Conservation (phyloP, 768 basidiomycete species). For the Russula sp. region DNA sequence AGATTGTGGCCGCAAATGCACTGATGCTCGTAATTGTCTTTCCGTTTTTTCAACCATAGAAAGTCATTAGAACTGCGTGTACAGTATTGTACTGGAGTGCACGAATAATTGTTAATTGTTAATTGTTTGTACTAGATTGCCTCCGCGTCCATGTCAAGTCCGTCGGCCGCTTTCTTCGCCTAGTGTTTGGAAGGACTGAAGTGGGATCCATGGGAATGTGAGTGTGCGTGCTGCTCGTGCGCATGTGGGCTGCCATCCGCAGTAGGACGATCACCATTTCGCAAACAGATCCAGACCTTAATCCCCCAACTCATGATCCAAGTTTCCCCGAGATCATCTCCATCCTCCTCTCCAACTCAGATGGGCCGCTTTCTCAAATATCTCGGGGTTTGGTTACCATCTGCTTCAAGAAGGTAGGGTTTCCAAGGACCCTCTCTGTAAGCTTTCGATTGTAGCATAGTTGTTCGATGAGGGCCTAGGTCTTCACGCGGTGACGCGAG, state of each 20-base stretch:
- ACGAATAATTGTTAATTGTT: no score
- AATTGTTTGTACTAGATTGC: no score
- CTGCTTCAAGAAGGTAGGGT: conserved; percentile 65
- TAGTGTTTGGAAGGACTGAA: conserved; percentile 31
- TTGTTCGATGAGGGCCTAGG: no score
- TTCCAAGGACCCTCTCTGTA: no score
- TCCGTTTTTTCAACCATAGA: no score
- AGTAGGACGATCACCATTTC: conserved; percentile 3
- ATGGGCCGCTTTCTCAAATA: conserved; percentile 57
- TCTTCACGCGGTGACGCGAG: no score
- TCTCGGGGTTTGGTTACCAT: conserved; percentile 78
- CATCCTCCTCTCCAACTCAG: no score
- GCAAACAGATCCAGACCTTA: conserved; percentile 17
- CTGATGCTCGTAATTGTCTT: no score
- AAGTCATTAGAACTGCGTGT: not conserved
- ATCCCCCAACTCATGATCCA: conserved; percentile 14
- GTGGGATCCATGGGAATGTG: conserved; percentile 34
- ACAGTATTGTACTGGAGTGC: no score
- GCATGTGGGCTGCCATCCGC: not conserved
- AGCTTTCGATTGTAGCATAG: no score
- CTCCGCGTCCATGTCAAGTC: conserved; percentile 86
- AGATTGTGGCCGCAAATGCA: not conserved
- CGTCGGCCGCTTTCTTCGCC: conserved; percentile 46
- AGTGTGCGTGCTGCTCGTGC: conserved; percentile 41
- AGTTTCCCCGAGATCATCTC: conserved; percentile 34